Evolutionary conservation across 192 early-diverging fungal species (phyloP), one percentile per base, ranked within the genome.

Genomic region (Gaertneriomyces semiglobifer): DNA sequence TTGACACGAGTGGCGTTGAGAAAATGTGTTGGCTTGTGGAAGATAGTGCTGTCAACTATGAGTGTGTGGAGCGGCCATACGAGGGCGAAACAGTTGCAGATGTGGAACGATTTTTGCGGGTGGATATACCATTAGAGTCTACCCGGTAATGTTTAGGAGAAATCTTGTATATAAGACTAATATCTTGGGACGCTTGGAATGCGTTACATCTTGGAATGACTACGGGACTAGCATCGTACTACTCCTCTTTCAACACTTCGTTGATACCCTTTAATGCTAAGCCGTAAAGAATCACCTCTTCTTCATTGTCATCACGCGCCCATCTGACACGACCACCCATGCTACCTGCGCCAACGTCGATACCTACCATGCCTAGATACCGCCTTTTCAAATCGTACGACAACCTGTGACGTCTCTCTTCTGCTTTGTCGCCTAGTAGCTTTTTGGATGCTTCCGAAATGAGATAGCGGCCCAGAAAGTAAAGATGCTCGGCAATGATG

Each of bases 401-500:
- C 44, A 65, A 63, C 6, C 58, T 56, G 12, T 38, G 44, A 14
- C 59, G n/a, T 19, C 60, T 53, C 41, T 68, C 57, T 45, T 33
- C 65, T 46, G 63, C 72, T 14, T 50, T 58, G 56, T 12, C 53
- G 38, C 10, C 53, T 20, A 68, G 73, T 4, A 68, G 40, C 18
- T 47, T 58, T 6, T 41, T 50, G 44, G 69, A 18, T 11, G 51
- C 68, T 33, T 57, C 54, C 14, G 52, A 25, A 42, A 71, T 51
- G 10, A 76, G 16, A 11, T 55, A 65, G 33, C 44, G 19, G 5
- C 70, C 7, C 18, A 76, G 50, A 8, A 79, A 48, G 57, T 73
- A 75, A 10, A 46, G 9, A 47, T 79, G 77, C 54, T 79, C 77
- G 1, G 44, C 60, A 18, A 66, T 9, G 14, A 79, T 14, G 16